Evolutionary conservation across 176 grass and related monocot genomes (phyloP).

Genomic region (Cenchrus fungigraminus): DNA sequence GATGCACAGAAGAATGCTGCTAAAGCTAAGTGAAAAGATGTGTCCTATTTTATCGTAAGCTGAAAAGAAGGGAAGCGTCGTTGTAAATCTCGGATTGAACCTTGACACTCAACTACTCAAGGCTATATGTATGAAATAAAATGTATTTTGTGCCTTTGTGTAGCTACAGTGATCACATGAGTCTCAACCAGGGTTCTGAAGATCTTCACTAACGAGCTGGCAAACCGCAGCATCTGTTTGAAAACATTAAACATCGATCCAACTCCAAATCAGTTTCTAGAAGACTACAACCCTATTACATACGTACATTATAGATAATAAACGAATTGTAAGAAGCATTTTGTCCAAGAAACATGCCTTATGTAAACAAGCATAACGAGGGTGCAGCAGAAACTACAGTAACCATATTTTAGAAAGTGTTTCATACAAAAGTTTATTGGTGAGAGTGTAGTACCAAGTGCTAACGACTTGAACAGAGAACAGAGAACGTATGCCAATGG

Average conservation of each 20-base stretch:
- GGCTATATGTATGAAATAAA: constrained; percentile 52
- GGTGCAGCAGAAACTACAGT: not conserved
- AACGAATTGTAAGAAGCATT: not conserved
- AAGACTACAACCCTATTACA: not conserved
- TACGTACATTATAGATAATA: constrained; percentile 8
- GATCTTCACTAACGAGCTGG: not conserved
- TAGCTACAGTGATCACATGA: not conserved
- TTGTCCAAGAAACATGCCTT: constrained; percentile 12
- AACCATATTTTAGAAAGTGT: not conserved
- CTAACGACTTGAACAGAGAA: not conserved
- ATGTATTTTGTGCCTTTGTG: constrained; percentile 25
- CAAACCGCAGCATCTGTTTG: not conserved
- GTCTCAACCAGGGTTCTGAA: not conserved
- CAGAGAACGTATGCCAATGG: not conserved
- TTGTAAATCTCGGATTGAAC: constrained; percentile 53
- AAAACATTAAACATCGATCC: not conserved
- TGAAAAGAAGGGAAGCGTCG: not conserved
- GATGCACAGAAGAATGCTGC: constrained; percentile 46
- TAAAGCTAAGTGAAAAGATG: constrained; percentile 44
- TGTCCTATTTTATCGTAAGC: constrained; percentile 21
- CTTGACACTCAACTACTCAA: constrained; percentile 20
- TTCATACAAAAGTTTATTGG: not conserved
- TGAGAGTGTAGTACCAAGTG: not conserved
- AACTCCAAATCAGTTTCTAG: not conserved
- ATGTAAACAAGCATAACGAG: not conserved